phyloP scores from a whole-genome alignment of 1,284 basidiomycete genomes.

The Ustilago crameri region DNA sequence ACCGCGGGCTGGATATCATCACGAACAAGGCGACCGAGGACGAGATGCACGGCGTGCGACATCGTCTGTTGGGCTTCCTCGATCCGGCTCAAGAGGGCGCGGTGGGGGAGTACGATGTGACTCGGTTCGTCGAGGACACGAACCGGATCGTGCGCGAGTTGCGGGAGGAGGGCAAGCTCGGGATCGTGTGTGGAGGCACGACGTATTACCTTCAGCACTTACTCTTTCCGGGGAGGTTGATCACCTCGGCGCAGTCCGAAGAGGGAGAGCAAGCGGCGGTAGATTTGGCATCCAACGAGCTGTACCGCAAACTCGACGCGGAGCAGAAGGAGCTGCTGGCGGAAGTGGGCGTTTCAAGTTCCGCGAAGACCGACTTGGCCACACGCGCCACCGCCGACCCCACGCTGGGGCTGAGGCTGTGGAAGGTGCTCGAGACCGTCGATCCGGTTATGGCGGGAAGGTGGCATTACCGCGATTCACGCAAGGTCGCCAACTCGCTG shows the following conservation, averaged over 20 bases:
- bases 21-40: slow-evolving; percentile 89
- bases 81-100: slow-evolving; percentile 78
- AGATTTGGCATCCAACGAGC: slow-evolving; percentile 3
- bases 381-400: slow-evolving; percentile 2
- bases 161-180: slow-evolving; percentile 71
- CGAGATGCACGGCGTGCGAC: slow-evolving; percentile 84
- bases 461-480: slow-evolving; percentile 95
- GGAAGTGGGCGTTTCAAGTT: slow-evolving; percentile 1
- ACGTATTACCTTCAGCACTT: slow-evolving; percentile 97
- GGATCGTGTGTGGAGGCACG: slow-evolving; percentile 93
- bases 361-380: slow-evolving; percentile 13
- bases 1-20: slow-evolving; percentile 90
- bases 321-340: slow-evolving; percentile 11
- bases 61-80: slow-evolving; percentile 89
- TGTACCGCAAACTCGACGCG: slow-evolving; percentile 1
- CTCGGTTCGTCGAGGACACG: slow-evolving; percentile 67
- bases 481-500: slow-evolving; percentile 86
- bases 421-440: slow-evolving; percentile 77
- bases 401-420: slow-evolving; percentile 71
- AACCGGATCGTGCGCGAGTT: slow-evolving; percentile 29
- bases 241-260: slow-evolving; percentile 23
- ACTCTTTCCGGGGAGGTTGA: slow-evolving; percentile 69
- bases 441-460: slow-evolving; percentile 81
- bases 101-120: slow-evolving; percentile 73
- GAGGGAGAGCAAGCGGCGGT: not conserved